Base-by-base conservation (phyloP, 2,329 filamentous ascomycete genomes). In the Aspergillus spinulosporus region DNA sequence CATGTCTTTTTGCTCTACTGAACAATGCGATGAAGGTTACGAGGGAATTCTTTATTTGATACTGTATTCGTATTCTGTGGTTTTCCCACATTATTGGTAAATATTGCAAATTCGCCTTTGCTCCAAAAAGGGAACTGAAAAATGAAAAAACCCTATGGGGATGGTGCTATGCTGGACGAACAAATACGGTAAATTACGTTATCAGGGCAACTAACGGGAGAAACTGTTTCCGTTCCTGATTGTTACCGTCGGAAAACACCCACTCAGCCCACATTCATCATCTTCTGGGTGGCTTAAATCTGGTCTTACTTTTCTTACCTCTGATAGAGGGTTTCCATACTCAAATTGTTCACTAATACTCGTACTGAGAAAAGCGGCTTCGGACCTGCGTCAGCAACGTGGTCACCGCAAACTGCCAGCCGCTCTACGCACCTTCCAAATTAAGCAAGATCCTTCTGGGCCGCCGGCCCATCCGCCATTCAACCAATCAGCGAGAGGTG, bases 131-230 rank as follows among this genome's bases (percentile, higher is more conserved):
- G n/a, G 6, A 12, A 37, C 34, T 37, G 34, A 21, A 21, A 21
- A 21, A 21, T 21, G 34, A 37, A 37, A 12, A 37, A 11, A 37
- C 9, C 34, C 34, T 21, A 21, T 37, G 34, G 34, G 11, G n/a
- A 37, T 12, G 34, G 34, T 8, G 42, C 42, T 44, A 44, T n/a
- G 21, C 42, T 44, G 26, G 42, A 44, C 42, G 42, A 5, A 4
- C 7, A 48, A 50, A 45, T 51, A 40, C 37, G 34, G 11, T n/a
- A 39, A 32, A 48, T 48, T 54, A 54, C 51, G 40, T 26, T 44
- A 4, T 45, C 63, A 63, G 64, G 62, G 64, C 63, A 64, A 66
- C 66, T 64, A 62, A 57, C 64, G 50, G 53, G 57, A 60, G 57
- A 53, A 46, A 54, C 42, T 49, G 29, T 31, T 36, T 54, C 43